Evolutionary conservation across 2,329 filamentous ascomycete genomes (phyloP).

Genomic region (Teratosphaeria nubilosa): DNA sequence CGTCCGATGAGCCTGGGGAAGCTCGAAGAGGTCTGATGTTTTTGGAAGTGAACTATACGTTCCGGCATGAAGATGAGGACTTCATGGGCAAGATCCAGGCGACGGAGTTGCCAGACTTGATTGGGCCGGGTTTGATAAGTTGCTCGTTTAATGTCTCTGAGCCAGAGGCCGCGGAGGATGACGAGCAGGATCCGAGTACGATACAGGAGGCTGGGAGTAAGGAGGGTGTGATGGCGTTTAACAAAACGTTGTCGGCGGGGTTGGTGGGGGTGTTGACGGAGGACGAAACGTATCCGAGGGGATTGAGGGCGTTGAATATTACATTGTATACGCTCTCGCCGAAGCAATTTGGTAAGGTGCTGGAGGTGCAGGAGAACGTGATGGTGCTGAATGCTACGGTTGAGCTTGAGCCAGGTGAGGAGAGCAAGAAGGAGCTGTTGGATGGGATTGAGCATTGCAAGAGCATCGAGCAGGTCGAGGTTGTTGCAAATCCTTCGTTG

Average conservation of each 20-base stretch:
- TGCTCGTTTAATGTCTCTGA: conserved; percentile 29
- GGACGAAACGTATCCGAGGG: conserved; percentile 24
- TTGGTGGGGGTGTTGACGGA: conserved; percentile 26
- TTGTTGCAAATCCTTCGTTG: conserved; percentile 29
- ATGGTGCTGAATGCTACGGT: conserved; percentile 31
- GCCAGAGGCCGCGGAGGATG: conserved; percentile 24
- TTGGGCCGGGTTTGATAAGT: conserved; percentile 30
- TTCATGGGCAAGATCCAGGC: conserved; percentile 33
- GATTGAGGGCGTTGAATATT: conserved; percentile 28
- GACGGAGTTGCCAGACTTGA: conserved; percentile 26
- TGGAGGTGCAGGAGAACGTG: conserved; percentile 28
- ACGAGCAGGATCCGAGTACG: conserved; percentile 23
- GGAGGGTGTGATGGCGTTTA: conserved; percentile 28
- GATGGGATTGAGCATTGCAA: conserved; percentile 21
- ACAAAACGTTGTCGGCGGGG: conserved; percentile 19
- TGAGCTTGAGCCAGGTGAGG: conserved; percentile 26
- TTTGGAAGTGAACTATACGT: conserved; percentile 39
- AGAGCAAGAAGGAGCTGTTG: conserved; percentile 26
- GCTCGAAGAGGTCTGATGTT: conserved; percentile 30
- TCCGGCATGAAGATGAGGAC: conserved; percentile 34
- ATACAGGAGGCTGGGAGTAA: conserved; percentile 20
- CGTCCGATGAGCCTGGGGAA: conserved; percentile 17
- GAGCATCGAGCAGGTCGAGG: conserved; percentile 30
- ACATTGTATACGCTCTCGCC: conserved; percentile 33
- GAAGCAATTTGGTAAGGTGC: conserved; percentile 25